Evolutionary conservation across 1,284 basidiomycete species (phyloP), one percentile per base, ranked within the genome.

Genomic region (Trametes polyzona): DNA sequence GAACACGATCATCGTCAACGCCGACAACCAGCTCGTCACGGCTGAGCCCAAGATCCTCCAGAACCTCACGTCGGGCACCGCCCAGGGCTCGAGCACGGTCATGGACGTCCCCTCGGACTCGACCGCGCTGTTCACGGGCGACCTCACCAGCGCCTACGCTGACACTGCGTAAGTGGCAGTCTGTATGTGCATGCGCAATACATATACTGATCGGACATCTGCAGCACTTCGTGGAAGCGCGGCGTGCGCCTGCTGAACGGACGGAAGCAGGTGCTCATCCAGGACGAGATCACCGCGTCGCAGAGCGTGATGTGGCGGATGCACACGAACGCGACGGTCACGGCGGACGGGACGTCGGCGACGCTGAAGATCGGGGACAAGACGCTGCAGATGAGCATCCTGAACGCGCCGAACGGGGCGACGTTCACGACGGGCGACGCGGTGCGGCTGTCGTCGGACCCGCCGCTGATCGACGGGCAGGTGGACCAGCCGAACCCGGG

Each of bases 251-350:
- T 90, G 65, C 71, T 99, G 63, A 99, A 99, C 75, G 82, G 79
- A 39, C 87, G 97, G 57, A 85, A 83, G 63, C 97, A 98, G 75
- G 85, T 98, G n/a, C 84, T 99, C 7, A 73, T 96, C 37, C 94
- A 94, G 73, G 93, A 95, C 74, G 94, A 96, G 68, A 86, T 96
- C 69, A 80, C 74, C 17, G 76, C 86, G 2, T 73, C 78, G 24
- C 76, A 73, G 23, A 67, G 79, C 23, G 76, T 96, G 55, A 82
- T 90, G 79, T 98, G 96, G 96, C 86, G 95, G 47, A 93, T 95
- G 80, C 96, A 99, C 74, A 98, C 97, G 59, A 99, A 96, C 69
- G 90, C 87, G 35, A 87, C 86, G 5, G 74, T 87, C 21, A 55
- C 64, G 12, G 67, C 85, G 51, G 66, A 75, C 57, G 88, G 86